These are phyloP conservation scores for Cudoniella acicularis DNA, from an alignment of 495 filamentous ascomycete genomes.

Conservation along the genomic window DNA sequence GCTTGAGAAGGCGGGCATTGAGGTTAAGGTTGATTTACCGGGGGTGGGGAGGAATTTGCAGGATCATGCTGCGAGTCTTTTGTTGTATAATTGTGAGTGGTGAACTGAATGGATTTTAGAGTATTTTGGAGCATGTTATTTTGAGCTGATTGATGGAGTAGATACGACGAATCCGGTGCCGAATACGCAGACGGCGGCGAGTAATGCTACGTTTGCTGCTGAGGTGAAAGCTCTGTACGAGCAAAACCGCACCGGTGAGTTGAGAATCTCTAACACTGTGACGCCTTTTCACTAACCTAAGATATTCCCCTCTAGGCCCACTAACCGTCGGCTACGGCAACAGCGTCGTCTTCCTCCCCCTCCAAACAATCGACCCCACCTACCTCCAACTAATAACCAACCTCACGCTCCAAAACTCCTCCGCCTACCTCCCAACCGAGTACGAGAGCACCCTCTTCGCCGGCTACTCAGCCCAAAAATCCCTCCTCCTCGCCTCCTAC, in stretches of 20 bases:
- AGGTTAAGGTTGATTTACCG: conserved; percentile 52
- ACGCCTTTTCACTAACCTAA: no score
- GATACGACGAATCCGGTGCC: not conserved
- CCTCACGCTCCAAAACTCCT: conserved; percentile 26
- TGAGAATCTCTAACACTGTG: not conserved
- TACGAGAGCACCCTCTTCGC: conserved; percentile 29
- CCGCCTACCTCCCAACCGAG: conserved; percentile 31
- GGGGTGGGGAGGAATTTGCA: conserved; percentile 61
- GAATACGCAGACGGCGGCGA: not conserved
- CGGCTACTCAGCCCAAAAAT: conserved; percentile 22
- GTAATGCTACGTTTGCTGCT: conserved; percentile 3
- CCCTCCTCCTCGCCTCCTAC: conserved; percentile 6
- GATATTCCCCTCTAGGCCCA: not conserved
- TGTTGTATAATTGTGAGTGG: not conserved
- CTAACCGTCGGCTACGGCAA: conserved; percentile 22
- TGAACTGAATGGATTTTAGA: no score
- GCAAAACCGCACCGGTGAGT: not conserved
- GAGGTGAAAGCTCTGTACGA: not conserved
- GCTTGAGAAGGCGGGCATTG: conserved; percentile 43
- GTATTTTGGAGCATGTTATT: no score
- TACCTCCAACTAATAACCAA: conserved; percentile 29
- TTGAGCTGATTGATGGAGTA: not conserved
- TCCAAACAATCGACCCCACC: conserved; percentile 27
- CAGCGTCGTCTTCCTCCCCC: conserved; percentile 31
- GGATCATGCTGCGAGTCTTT: conserved; percentile 37